Percentiles rank a stretch among this genome's conserved stretches.
These are phyloP conservation scores for Mycena sanguinolenta DNA, from an alignment of 768 basidiomycete genomes.

Conservation along the genomic window DNA sequence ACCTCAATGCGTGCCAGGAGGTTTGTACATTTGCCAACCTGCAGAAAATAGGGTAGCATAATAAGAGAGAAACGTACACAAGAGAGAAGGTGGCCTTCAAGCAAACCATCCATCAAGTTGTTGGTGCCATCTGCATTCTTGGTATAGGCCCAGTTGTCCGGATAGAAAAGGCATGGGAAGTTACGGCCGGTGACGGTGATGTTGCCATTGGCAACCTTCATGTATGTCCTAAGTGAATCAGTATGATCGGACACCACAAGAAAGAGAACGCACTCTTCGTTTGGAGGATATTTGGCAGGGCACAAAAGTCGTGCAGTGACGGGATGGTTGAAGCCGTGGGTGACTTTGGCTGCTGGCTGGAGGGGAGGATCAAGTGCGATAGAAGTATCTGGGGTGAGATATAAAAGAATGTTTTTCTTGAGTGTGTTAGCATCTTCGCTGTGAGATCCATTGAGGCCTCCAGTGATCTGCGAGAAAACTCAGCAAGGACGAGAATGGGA, in stretches of 20 bases:
- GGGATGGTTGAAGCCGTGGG: not conserved
- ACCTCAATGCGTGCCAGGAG: not conserved
- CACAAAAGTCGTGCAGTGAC: not conserved
- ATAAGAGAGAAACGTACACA: not conserved
- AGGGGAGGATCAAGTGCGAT: too few species aligned
- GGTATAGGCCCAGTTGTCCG: not conserved
- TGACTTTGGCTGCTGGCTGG: not conserved
- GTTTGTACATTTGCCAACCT: not conserved
- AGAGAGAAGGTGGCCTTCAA: not conserved
- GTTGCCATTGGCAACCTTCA: not conserved
- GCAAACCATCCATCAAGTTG: not conserved
- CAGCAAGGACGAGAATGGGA: not conserved
- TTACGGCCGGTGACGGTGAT: not conserved
- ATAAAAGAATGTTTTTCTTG: not conserved
- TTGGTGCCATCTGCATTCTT: too few species aligned
- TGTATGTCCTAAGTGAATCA: not conserved
- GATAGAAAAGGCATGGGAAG: not conserved
- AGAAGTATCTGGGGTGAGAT: not conserved
- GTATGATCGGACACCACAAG: not conserved
- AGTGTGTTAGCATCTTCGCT: conserved; percentile 13
- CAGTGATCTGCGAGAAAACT: not conserved
- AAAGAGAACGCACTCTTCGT: not conserved
- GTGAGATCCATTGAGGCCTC: not conserved
- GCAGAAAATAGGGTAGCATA: too few species aligned
- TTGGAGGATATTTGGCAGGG: not conserved